phyloP scores from a whole-genome alignment of 768 basidiomycete species.

The Boletales sp. region DNA sequence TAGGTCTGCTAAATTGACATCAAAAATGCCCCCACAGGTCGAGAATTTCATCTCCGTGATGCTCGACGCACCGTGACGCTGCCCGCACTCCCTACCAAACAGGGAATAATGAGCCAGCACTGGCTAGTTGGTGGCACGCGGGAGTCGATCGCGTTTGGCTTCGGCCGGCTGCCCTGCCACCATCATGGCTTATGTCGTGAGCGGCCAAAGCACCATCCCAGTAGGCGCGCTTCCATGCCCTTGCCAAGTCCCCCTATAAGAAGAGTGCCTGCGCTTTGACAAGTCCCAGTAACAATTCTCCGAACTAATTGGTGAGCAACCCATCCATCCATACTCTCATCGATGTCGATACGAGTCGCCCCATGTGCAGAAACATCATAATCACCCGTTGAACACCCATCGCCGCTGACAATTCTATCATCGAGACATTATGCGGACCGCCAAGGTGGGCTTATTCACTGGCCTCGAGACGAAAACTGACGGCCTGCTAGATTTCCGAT shows the following conservation, averaged over 20 bases:
- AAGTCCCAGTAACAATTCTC: neutral
- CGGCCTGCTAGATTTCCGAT: constrained; percentile 1
- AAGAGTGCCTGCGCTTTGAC: neutral
- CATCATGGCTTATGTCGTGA: too few species aligned
- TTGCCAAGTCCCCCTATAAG: constrained; percentile 14
- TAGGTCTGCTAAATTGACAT: too few species aligned
- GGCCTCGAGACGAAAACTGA: neutral
- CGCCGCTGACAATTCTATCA: neutral
- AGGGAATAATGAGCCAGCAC: neutral
- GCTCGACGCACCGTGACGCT: neutral
- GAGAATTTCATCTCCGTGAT: constrained; percentile 6
- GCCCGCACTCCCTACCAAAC: neutral
- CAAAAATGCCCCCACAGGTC: too few species aligned
- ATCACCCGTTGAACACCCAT: neutral
- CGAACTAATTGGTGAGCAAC: constrained; percentile 10
- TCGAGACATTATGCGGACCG: constrained; percentile 5
- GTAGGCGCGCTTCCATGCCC: neutral
- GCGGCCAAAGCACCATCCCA: neutral
- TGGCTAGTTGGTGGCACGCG: neutral
- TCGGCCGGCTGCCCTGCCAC: too few species aligned
- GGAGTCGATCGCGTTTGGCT: neutral
- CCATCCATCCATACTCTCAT: neutral
- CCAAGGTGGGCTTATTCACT: constrained; percentile 3
- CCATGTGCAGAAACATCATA: neutral
- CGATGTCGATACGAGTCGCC: neutral